phyloP scores from a whole-genome alignment of 169 alveolate species.

The Plasmodium chabaudi region DNA sequence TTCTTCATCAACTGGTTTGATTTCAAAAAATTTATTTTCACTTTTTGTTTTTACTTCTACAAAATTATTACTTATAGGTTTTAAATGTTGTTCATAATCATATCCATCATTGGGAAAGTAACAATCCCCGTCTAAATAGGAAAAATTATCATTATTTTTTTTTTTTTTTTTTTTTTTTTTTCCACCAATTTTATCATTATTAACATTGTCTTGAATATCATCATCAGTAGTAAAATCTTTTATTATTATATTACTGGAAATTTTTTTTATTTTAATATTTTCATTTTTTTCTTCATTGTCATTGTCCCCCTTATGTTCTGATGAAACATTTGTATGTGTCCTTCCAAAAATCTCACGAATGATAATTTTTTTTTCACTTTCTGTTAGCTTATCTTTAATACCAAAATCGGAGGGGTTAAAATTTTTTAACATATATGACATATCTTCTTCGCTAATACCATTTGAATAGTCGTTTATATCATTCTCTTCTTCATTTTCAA shows the following conservation, averaged over 20 bases:
- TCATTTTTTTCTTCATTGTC: not conserved
- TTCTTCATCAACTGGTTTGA: conserved; percentile 60
- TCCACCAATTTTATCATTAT: not conserved
- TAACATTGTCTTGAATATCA: not conserved
- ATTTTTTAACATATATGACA: conserved; percentile 22
- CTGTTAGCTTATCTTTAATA: conserved; percentile 73
- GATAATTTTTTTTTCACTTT: conserved; percentile 68
- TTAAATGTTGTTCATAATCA: conserved; percentile 85
- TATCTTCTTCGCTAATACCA: conserved; percentile 10
- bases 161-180: conserved; percentile 14
- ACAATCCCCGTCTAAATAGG: conserved; percentile 85
- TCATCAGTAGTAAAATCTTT: not conserved
- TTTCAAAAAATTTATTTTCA: conserved; percentile 37
- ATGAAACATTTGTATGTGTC: not conserved
- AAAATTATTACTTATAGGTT: conserved; percentile 81
- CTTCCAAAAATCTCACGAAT: conserved; percentile 57
- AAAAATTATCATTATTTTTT: conserved; percentile 17
- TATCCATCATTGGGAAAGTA: conserved; percentile 88
- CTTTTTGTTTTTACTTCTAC: conserved; percentile 69
- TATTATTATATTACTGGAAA: not conserved
- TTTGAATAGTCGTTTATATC: not conserved
- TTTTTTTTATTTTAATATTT: not conserved
- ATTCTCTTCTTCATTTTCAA: not conserved
- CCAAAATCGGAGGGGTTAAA: conserved; percentile 74
- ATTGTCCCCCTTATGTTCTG: not conserved